Evolutionary conservation across 208 protist genomes (phyloP).

Genomic region (Leishmania arabica): DNA sequence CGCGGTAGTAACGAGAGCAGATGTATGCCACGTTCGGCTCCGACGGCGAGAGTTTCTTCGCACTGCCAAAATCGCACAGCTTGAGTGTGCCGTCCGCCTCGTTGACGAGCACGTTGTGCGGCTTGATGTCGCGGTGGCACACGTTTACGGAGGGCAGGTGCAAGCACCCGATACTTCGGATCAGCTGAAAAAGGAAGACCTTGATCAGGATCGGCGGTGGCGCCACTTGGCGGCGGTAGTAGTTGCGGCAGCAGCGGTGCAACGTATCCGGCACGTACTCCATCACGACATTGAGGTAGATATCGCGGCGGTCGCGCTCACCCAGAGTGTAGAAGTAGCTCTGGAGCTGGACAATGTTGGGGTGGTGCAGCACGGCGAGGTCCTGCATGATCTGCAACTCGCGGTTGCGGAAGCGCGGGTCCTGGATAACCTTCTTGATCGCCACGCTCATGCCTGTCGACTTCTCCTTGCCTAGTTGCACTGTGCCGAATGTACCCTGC

Average conservation of each 20-base stretch:
- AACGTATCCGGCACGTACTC: slow-evolving; percentile 99
- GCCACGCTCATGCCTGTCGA: slow-evolving; percentile 64
- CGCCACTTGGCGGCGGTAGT: slow-evolving; percentile 88
- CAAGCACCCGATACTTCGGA: slow-evolving; percentile 95
- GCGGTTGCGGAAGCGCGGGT: slow-evolving; percentile 98
- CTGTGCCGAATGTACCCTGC: slow-evolving; percentile 97
- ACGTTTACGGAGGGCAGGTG: slow-evolving; percentile 92
- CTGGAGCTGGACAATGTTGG: slow-evolving; percentile 94
- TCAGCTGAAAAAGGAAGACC: slow-evolving; percentile 86
- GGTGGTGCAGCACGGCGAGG: slow-evolving; percentile 85
- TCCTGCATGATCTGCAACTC: slow-evolving; percentile 95
- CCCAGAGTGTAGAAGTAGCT: slow-evolving; percentile 97
- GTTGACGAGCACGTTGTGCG: slow-evolving; percentile 99
- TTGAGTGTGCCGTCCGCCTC: slow-evolving; percentile 94
- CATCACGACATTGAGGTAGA: slow-evolving; percentile 99
- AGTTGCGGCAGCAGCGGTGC: slow-evolving; percentile 94
- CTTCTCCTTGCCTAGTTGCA: slow-evolving; percentile 93
- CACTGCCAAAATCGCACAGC: slow-evolving; percentile 98
- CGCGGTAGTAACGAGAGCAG: slow-evolving; percentile 99
- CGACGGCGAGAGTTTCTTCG: slow-evolving; percentile 98
- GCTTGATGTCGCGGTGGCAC: slow-evolving; percentile 99
- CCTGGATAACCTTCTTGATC: slow-evolving; percentile 95
- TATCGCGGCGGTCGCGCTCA: slow-evolving; percentile 93
- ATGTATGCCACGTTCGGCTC: slow-evolving; percentile 99
- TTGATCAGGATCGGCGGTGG: slow-evolving; percentile 81